These are phyloP conservation scores for Colletotrichum neosansevieriae DNA, from an alignment of 2,329 filamentous ascomycete genomes.

Conservation along the genomic window DNA sequence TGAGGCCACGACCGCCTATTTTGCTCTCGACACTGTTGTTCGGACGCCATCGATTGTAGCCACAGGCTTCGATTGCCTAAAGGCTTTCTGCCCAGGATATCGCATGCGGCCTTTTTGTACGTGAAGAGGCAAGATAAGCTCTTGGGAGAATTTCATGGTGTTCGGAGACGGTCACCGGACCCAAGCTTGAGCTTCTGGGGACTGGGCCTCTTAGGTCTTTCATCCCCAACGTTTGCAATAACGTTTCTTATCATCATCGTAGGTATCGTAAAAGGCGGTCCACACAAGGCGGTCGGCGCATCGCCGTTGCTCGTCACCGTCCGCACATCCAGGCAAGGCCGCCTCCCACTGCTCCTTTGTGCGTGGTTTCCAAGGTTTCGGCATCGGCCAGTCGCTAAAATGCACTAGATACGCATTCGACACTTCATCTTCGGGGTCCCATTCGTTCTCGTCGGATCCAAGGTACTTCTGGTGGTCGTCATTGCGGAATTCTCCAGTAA, in stretches of 20 bases:
- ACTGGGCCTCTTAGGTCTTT: background rate
- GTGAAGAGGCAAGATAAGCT: too few relatives aligned
- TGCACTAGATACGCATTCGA: constrained; percentile 75
- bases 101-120: too few relatives aligned
- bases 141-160: too few relatives aligned
- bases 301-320: background rate
- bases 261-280: constrained; percentile 28
- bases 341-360: constrained; percentile 29
- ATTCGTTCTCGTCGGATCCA: constrained; percentile 63
- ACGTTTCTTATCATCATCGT: constrained; percentile 16
- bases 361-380: constrained; percentile 64
- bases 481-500: constrained; percentile 72
- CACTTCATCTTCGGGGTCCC: constrained; percentile 66
- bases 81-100: too few relatives aligned
- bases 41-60: too few relatives aligned
- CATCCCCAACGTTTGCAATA: constrained; percentile 26
- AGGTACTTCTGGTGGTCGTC: constrained; percentile 61
- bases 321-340: constrained; percentile 24
- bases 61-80: too few relatives aligned
- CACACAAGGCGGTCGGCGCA: constrained; percentile 32
- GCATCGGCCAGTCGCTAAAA: constrained; percentile 78
- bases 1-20: too few relatives aligned
- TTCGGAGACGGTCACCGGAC: too few relatives aligned
- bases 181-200: too few relatives aligned
- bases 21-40: too few relatives aligned